These are phyloP conservation scores for Alternaria ventricosa DNA, from an alignment of 2,329 filamentous ascomycete species.

Conservation along the genomic window DNA sequence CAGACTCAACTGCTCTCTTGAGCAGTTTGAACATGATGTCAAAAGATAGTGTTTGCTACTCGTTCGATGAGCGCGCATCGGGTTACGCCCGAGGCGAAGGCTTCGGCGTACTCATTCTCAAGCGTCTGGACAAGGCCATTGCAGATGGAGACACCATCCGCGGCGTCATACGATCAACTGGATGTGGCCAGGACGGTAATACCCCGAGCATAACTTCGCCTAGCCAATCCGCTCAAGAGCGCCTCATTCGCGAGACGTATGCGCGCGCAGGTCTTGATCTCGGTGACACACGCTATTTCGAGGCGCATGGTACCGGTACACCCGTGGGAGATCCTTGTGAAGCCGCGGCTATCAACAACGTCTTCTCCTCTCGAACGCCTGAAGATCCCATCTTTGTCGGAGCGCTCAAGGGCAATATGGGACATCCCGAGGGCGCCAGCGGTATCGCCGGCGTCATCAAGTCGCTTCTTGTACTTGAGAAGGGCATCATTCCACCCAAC, in stretches of 20 bases:
- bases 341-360: constrained; percentile 17
- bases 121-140: constrained; percentile 21
- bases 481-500: constrained; percentile 26
- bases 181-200: constrained; percentile 27
- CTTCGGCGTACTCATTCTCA: constrained; percentile 43
- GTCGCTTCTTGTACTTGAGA: constrained; percentile 47
- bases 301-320: constrained; percentile 58
- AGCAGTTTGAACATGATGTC: constrained; percentile 31
- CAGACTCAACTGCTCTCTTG: constrained; percentile 15
- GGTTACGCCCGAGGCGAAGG: constrained; percentile 71
- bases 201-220: constrained; percentile 32
- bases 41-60: constrained; percentile 37
- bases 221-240: constrained; percentile 53
- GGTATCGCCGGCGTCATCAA: constrained; percentile 49
- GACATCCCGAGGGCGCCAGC: constrained; percentile 50
- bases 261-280: constrained; percentile 43
- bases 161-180: constrained; percentile 35
- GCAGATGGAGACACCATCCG: constrained; percentile 36
- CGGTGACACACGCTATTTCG: constrained; percentile 29
- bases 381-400: constrained; percentile 19
- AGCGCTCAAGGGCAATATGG: constrained; percentile 38
- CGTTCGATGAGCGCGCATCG: constrained; percentile 60
- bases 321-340: constrained; percentile 49
- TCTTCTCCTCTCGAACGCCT: constrained; percentile 22
- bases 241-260: constrained; percentile 43